Evolutionary conservation across 371 early-diverging fungal genomes (phyloP), one percentile per base, ranked within the genome.

Genomic region (Nematocida homosporus): DNA sequence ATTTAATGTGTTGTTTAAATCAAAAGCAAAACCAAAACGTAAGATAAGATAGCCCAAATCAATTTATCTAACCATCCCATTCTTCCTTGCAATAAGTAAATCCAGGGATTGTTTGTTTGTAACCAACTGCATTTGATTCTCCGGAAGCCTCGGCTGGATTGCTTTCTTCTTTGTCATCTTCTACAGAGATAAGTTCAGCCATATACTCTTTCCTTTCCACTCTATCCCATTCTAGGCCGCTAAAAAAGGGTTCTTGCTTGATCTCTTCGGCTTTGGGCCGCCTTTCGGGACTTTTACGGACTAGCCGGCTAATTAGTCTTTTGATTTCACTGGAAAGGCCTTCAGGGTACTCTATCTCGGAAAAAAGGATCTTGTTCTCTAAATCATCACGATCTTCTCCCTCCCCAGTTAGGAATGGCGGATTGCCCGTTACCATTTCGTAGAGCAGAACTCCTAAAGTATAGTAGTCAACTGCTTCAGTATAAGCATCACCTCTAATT

Each of bases 381-480:
- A 81, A 77, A 27, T 38, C 55, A 6, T 79, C 66, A n/a, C 37
- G 30, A 27, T 64, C 67, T 23, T 64, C 68, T n/a, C 56, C 55
- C 32, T 57, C 77, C 55, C 25, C 41, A 47, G 65, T 63, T 34
- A 86, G 88, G 77, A 90, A 93, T 2, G 95, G 94, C 59, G 92
- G 88, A 32, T 87, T 84, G 5, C 95, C 94, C 0, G 90, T 90
- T 0, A 90, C 86, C 93, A 95, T 93, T 86, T 97, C 97, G 80
- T 89, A 95, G 66, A 95, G 90, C 34, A 95, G 84, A 47, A 95
- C 87, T 13, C 95, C 95, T 78, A 95, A 86, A 6, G 93, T 89
- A 89, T 92, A 97, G 89, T 91, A 94, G 85, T 95, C 97, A 0
- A 92, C 95, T 13, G 92, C 89, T 72, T 89, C 89, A 0, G 92